Base-by-base conservation (phyloP, 768 basidiomycete genomes). In the Pulveroboletus sp. region DNA sequence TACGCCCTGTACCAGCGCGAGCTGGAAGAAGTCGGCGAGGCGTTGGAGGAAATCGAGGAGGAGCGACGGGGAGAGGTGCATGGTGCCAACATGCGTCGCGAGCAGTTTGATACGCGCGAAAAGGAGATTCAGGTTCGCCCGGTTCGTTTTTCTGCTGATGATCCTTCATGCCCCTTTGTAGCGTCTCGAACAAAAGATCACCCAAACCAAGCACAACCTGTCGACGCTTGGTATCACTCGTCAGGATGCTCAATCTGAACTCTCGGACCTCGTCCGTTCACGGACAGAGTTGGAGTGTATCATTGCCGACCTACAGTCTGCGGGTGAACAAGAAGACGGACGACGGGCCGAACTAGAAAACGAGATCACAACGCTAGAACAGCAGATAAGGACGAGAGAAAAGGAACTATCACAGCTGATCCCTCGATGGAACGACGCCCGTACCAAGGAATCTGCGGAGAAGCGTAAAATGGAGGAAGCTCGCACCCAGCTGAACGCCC, bases 1-100 rank as follows among this genome's bases (percentile, higher is more conserved):
- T 98, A 97, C 64, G 92, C 93, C 0, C 70, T 98, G 54, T 92
- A 96, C 68, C 87, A 91, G 56, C 79, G 89, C 30, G 95, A 99
- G 62, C 68, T 97, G 32, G 84, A 89, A 51, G 95, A 98, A 56
- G 93, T 95, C 1, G 82, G 80, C 0, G 85, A 86, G 45, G 84
- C 90, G 0, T 67, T 99, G 47, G 92, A 89, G 30, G 85, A 90
- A 64, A 89, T 96, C 34, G 82, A 87, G 56, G 84, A 86, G 40
- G 93, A 96, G 54, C 76, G 91, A 45, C 73, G 81, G 51, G 74
- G 83, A 7, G 94, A 96, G 40, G 78, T 93, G 6, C 90, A 95
- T 63, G 82, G 80, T 12, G 85, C 89, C 2, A 96, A 96, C 63
- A 71, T 85, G 51, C 75, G 91, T 27, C 74, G 92, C 45, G 84